A percentile compares a stretch with the other conserved stretches of the same genome.
Evolutionary conservation across 2,329 filamentous ascomycete species (phyloP).

Genomic region (Alternaria tenuissima): DNA sequence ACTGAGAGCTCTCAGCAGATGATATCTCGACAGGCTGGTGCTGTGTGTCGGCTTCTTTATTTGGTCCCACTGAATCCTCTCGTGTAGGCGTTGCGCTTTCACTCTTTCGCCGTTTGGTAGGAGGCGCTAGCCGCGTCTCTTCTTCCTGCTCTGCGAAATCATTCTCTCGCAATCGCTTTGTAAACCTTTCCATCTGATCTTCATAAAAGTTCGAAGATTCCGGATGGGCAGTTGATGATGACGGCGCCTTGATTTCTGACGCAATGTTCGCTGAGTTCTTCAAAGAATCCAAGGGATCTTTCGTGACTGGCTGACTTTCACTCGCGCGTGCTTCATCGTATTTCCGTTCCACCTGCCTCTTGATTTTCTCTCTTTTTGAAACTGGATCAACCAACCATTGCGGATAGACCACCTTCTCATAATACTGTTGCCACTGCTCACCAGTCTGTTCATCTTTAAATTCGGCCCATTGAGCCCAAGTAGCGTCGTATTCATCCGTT

Average conservation of each 20-base stretch:
- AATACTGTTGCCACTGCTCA: slow-evolving; percentile 47
- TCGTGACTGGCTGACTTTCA: slow-evolving; percentile 14
- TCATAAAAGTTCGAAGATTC: slow-evolving; percentile 36
- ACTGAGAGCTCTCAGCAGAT: slow-evolving; percentile 24
- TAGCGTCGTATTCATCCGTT: slow-evolving; percentile 20
- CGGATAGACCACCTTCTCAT: slow-evolving; percentile 44
- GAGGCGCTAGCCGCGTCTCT: slow-evolving; percentile 11
- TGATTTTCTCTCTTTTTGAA: slow-evolving; percentile 35
- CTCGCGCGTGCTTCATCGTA: not conserved
- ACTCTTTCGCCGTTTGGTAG: slow-evolving; percentile 28
- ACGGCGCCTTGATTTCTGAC: slow-evolving; percentile 20
- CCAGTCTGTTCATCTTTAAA: slow-evolving; percentile 29
- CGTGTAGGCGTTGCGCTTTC: slow-evolving; percentile 13
- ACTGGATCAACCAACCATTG: slow-evolving; percentile 40
- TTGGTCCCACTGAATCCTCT: not conserved
- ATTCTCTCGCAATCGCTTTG: slow-evolving; percentile 31
- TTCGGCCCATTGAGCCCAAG: slow-evolving; percentile 39
- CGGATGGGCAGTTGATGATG: slow-evolving; percentile 34
- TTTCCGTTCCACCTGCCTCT: slow-evolving; percentile 25
- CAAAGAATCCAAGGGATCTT: too few species aligned
- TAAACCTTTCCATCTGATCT: slow-evolving; percentile 28
- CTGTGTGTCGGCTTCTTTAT: slow-evolving; percentile 16
- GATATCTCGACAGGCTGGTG: slow-evolving; percentile 33
- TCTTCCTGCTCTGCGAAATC: slow-evolving; percentile 11
- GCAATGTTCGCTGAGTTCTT: not conserved